Evolutionary conservation across 495 filamentous ascomycete species (phyloP).

Genomic region (Durotheca rogersii): DNA sequence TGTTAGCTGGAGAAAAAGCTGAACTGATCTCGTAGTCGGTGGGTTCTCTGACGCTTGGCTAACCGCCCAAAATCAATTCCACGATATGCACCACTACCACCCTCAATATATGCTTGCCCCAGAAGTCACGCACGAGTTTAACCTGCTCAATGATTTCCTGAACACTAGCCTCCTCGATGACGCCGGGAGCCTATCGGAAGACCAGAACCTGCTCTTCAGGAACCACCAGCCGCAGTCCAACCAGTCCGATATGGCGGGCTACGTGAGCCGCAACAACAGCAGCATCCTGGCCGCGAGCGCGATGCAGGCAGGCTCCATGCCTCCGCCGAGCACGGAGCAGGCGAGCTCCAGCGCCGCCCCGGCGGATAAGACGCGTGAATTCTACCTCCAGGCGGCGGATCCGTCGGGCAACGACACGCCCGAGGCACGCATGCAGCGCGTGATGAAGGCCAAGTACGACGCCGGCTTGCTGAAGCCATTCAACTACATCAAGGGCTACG

Average conservation of each 20-base stretch:
- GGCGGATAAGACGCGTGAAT: conserved; percentile 84
- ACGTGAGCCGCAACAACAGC: conserved; percentile 40
- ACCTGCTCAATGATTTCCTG: conserved; percentile 92
- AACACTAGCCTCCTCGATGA: conserved; percentile 86
- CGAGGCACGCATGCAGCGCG: conserved; percentile 92
- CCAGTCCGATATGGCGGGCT: conserved; percentile 38
- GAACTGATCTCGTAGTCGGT: conserved; percentile 49
- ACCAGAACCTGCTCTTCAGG: conserved; percentile 45
- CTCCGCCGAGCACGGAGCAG: conserved; percentile 50
- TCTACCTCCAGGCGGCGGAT: conserved; percentile 95
- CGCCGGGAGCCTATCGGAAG: conserved; percentile 62
- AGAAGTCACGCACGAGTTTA: conserved; percentile 94
- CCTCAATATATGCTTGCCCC: conserved; percentile 94
- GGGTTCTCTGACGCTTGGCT: conserved; percentile 59
- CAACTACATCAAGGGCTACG: conserved; percentile 97
- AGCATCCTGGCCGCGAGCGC: conserved; percentile 44
- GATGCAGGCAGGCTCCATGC: conserved; percentile 42
- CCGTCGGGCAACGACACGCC: conserved; percentile 88
- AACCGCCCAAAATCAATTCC: conserved; percentile 70
- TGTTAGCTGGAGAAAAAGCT: conserved; percentile 31
- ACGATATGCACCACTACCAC: conserved; percentile 93
- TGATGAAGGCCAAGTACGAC: conserved; percentile 92
- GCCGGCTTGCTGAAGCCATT: conserved; percentile 93
- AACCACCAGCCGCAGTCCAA: conserved; percentile 35
- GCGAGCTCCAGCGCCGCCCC: conserved; percentile 60